Conservation (phyloP, 164 flowering plant genomes). For the Stephania yunnanensis region DNA sequence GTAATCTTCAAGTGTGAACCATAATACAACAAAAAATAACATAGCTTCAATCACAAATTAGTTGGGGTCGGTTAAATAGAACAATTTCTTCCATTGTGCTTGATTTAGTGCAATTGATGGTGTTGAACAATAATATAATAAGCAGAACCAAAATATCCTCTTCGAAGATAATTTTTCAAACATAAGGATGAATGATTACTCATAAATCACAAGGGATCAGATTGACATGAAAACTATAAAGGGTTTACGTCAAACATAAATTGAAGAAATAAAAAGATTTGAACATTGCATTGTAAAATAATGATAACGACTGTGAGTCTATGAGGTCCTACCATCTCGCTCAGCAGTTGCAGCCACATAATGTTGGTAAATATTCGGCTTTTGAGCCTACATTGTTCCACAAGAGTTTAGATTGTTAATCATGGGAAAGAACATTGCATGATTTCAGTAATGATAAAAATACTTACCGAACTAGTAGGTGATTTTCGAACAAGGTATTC, state of each 20-base stretch:
- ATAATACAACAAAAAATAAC: too few species aligned
- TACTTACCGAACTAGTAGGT: slow-evolving; percentile 68
- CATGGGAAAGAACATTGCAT: background rate
- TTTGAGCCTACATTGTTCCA: slow-evolving; percentile 52
- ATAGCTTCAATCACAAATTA: too few species aligned
- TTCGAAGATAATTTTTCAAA: background rate
- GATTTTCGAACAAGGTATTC: slow-evolving; percentile 91
- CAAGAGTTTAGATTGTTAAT: background rate
- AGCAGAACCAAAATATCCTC: background rate
- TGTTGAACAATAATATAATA: background rate
- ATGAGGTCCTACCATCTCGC: slow-evolving; percentile 62
- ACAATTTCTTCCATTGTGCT: too few species aligned
- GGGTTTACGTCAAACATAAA: background rate
- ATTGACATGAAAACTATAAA: too few species aligned
- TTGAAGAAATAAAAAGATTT: background rate
- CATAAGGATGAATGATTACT: too few species aligned
- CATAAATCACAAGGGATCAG: background rate
- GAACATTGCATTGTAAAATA: background rate
- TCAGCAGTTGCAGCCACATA: slow-evolving; percentile 82
- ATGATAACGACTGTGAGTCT: background rate
- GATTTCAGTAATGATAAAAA: background rate
- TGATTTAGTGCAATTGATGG: too few species aligned
- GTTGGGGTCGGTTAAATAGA: too few species aligned
- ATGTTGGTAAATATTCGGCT: slow-evolving; percentile 57
- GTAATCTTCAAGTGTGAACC: background rate